Evolutionary conservation across 106 monocot species (phyloP), one percentile per base, ranked within the genome.

Genomic region (Chionographis japonica): DNA sequence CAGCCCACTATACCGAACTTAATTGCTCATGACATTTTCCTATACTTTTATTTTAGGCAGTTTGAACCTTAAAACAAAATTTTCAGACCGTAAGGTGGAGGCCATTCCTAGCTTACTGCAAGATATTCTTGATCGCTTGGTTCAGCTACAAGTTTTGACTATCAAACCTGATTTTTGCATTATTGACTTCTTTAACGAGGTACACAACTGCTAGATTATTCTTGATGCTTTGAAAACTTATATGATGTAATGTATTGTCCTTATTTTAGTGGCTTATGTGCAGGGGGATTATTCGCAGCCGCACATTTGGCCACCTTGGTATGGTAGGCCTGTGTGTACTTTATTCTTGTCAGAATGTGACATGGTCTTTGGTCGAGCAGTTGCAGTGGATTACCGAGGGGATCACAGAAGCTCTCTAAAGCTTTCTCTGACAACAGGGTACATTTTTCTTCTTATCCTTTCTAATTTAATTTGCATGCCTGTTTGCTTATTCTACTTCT

Each of bases 131-230:
- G 78, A 81, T 72, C 78, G 56, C 37, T 70, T 81, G 50, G 37
- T 76, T 63, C 49, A 78, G 17, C 57, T 72, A 56, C 78, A 88
- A 52, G 59, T 84, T 72, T 55, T 88, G 49, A 38, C 57, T 40
- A 35, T 55, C 12, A 78, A 58, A 12, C 88, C 88, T 37, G 84
- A 88, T 59, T 88, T 62, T 63, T 88, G 88, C 54, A 69, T 72
- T 54, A 65, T 88, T 58, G 87, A 88, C 63, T 88, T 84, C 75
- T 88, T 78, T 70, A 78, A 81, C 67, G 88, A 84, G 84, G 88
- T 80, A 55, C 18, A 56, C 50, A 63, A 52, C 27, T 60, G 35
- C 12, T 12, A 4, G 15, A 16, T 39, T 5, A 19, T 53, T 12
- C 10, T 52, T 65, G 19, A 37, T 53, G 11, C 35, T 72, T 67